Evolutionary conservation across 805 yeast genomes (phyloP), one percentile per base, ranked within the genome.

Genomic region (Sugiyamaella americana): DNA sequence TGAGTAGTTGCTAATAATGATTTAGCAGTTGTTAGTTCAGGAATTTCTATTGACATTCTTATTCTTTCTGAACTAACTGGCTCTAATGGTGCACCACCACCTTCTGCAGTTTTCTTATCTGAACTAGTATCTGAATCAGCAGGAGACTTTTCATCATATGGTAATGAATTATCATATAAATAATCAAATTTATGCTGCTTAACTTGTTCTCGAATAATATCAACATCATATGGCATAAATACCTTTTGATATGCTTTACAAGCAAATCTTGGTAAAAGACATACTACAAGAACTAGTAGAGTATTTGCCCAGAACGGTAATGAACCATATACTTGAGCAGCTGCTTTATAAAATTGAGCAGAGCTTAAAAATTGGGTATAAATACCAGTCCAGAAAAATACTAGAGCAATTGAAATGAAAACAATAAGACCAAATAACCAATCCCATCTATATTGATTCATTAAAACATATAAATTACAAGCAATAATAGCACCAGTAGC

Each of bases 381-480:
- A 18, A 78, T 76, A 22, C 87, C 87, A 3, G 85, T 76, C 89
- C 89, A 82, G 62, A 79, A 76, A 57, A 72, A 81, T 24, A 82
- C 71, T 42, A 82, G 52, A 48, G 79, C 59, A 42, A 73, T 71
- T 16, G 87, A 80, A 42, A 82, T 59, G 2, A 73, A 69, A 49
- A 71, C 68, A 52, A 81, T 71, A 34, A 78, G 59, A 29, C 70
- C 46, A 38, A 82, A 71, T 37, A 83, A 59, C 80, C 83, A 79
- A 64, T 82, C 89, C 89, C 89, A 83, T 54, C 84, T 64, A 49
- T 72, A 72, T 63, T 82, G 86, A 54, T 77, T 80, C 51, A 80
- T 60, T 56, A 82, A 58, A 29, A 83, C 79, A 62, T 79, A 81
- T 18, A 77, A 52, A 60, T 83, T 73, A 62, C 84, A 77, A 3